Evolutionary conservation across 2,329 filamentous ascomycete species (phyloP).

Genomic region (Diaporthe batatas): DNA sequence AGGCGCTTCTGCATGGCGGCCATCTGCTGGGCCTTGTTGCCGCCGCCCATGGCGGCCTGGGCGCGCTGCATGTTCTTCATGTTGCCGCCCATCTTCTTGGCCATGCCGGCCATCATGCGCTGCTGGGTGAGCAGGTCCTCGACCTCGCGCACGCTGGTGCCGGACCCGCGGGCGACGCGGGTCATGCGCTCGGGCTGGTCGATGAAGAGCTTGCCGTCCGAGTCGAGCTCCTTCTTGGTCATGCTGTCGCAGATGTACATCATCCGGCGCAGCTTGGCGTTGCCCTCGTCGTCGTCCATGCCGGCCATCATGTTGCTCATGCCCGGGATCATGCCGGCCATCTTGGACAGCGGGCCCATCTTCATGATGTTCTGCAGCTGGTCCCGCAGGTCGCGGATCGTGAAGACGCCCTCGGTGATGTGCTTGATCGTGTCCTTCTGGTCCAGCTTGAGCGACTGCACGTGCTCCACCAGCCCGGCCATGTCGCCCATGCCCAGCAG

Average conservation of each 20-base stretch:
- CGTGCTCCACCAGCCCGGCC: slow-evolving; percentile 93
- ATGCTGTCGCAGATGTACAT: slow-evolving; percentile 99
- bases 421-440: slow-evolving; percentile 99
- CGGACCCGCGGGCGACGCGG: slow-evolving; percentile 88
- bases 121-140: slow-evolving; percentile 98
- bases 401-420: slow-evolving; percentile 96
- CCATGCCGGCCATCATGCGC: slow-evolving; percentile 99
- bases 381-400: slow-evolving; percentile 91
- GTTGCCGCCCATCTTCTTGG: slow-evolving; percentile 97
- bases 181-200: slow-evolving; percentile 95
- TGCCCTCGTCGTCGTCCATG: slow-evolving; percentile 98
- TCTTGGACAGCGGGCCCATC: slow-evolving; percentile 97
- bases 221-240: slow-evolving; percentile 95
- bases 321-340: slow-evolving; percentile 98
- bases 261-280: slow-evolving; percentile 94
- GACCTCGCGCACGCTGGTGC: slow-evolving; percentile 91
- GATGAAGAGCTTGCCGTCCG: slow-evolving; percentile 93
- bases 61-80: slow-evolving; percentile 98
- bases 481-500: slow-evolving; percentile 98
- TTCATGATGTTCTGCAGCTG: slow-evolving; percentile 99
- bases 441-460: slow-evolving; percentile 93
- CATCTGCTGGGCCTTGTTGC: slow-evolving; percentile 92
- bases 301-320: slow-evolving; percentile 94
- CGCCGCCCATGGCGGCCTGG: slow-evolving; percentile 90
- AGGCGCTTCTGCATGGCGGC: slow-evolving; percentile 97